These are phyloP conservation scores for Lycium ferocissimum DNA, from an alignment of 257 asterid species.

Conservation along the genomic window DNA sequence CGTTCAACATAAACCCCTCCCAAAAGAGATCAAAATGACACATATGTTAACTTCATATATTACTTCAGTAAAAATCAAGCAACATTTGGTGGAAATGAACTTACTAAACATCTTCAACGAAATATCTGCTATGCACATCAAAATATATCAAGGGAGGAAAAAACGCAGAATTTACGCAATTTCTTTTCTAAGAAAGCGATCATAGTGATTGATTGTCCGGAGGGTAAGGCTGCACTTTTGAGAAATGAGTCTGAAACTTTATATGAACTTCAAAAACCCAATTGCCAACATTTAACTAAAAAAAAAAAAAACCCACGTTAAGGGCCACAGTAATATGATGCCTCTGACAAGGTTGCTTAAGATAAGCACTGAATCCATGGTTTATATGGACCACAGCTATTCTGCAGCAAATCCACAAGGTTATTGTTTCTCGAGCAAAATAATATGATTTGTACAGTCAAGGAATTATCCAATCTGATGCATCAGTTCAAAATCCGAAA, in stretches of 20 bases:
- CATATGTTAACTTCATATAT: neutral
- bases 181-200: too few relatives aligned
- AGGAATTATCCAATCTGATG: neutral
- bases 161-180: too few relatives aligned
- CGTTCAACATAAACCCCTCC: neutral
- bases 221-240: neutral
- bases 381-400: neutral
- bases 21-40: neutral
- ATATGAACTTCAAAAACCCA: neutral
- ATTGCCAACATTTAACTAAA: conserved; percentile 4
- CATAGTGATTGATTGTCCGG: neutral
- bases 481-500: conserved; percentile 1
- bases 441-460: neutral
- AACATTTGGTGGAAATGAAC: neutral
- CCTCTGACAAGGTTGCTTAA: neutral
- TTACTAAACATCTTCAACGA: neutral
- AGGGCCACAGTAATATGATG: neutral
- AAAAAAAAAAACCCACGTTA: neutral
- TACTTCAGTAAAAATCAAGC: conserved; percentile 4
- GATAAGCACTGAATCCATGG: conserved; percentile 6
- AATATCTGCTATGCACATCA: conserved; percentile 21
- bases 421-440: conserved; percentile 5
- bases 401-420: conserved; percentile 19
- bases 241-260: neutral
- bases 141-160: neutral